A percentile compares a stretch with the other conserved stretches of the same genome.
phyloP scores from a whole-genome alignment of 129 eudicot species.

The Apium graveolens region DNA sequence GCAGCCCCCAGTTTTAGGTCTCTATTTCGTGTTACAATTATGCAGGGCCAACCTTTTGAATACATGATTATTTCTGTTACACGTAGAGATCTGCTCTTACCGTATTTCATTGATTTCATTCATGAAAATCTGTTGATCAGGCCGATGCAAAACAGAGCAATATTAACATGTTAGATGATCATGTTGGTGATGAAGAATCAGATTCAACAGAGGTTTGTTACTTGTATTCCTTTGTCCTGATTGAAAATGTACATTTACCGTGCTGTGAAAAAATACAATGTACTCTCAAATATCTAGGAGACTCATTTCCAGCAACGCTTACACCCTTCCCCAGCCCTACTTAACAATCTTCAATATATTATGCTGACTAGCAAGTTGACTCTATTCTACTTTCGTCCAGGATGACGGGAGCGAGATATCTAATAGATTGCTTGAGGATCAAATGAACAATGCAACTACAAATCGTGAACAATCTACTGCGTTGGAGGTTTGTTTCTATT shows the following conservation, averaged over 20 bases:
- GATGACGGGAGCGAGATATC: slow-evolving; percentile 31
- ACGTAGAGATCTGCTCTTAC: not conserved
- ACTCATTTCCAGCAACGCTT: not conserved
- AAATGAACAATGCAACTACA: slow-evolving; percentile 20
- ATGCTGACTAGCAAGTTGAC: not conserved
- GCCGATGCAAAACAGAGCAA: slow-evolving; percentile 24
- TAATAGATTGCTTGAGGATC: slow-evolving; percentile 24
- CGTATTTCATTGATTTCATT: not conserved
- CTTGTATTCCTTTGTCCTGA: not conserved
- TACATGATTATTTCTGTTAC: not conserved
- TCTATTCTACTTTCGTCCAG: slow-evolving; percentile 18
- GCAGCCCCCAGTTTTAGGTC: not conserved
- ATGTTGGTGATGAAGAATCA: slow-evolving; percentile 14
- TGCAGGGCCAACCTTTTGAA: not conserved
- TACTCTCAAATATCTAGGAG: not conserved
- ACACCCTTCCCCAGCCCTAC: not conserved
- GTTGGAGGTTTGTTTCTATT: slow-evolving; percentile 32
- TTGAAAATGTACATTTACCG: not conserved
- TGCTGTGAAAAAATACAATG: not conserved
- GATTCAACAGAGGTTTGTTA: slow-evolving; percentile 20
- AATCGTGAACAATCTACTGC: slow-evolving; percentile 11
- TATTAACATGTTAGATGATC: slow-evolving; percentile 1
- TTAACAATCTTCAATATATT: not conserved
- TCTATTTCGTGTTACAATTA: not conserved
- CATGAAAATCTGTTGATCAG: slow-evolving; percentile 16